These are phyloP conservation scores for Aegilops longissima DNA, from an alignment of 176 grass and related monocot species.

Conservation along the genomic window DNA sequence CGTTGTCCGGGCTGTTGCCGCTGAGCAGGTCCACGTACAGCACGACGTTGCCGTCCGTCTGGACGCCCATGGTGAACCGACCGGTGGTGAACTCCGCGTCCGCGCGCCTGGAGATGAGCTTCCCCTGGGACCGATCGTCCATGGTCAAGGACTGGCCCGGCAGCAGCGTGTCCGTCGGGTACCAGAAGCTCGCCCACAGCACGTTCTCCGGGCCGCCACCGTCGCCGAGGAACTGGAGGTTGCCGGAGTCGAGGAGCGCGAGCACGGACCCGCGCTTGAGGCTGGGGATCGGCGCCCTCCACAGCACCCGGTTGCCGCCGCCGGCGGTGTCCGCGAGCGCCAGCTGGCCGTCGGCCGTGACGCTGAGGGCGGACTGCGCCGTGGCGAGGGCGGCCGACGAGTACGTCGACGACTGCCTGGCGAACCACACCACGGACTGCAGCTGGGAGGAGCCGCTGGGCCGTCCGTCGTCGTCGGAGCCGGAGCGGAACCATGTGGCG, in stretches of 20 bases:
- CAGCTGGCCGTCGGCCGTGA: slow-evolving; percentile 3
- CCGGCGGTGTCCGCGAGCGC: background rate
- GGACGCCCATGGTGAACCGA: slow-evolving; percentile 38
- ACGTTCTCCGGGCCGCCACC: background rate
- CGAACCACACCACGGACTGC: slow-evolving; percentile 37
- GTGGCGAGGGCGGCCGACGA: background rate
- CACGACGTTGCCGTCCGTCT: slow-evolving; percentile 39
- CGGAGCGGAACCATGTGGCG: slow-evolving; percentile 24
- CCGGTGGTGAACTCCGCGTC: slow-evolving; percentile 34
- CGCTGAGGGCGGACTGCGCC: background rate
- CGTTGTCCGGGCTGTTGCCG: background rate
- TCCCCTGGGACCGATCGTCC: background rate
- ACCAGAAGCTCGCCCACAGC: slow-evolving; percentile 28
- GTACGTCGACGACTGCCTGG: background rate
- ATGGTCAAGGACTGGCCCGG: slow-evolving; percentile 17
- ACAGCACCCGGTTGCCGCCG: background rate
- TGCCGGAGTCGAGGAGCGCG: slow-evolving; percentile 21
- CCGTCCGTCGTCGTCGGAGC: background rate
- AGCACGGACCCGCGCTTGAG: background rate
- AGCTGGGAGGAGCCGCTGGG: background rate
- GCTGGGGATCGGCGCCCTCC: background rate
- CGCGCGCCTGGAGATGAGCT: slow-evolving; percentile 29
- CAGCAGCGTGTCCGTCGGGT: slow-evolving; percentile 35
- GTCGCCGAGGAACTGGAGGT: slow-evolving; percentile 36
- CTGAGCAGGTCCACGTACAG: slow-evolving; percentile 14